phyloP scores from a whole-genome alignment of 768 basidiomycete genomes.

The Chiua virens region DNA sequence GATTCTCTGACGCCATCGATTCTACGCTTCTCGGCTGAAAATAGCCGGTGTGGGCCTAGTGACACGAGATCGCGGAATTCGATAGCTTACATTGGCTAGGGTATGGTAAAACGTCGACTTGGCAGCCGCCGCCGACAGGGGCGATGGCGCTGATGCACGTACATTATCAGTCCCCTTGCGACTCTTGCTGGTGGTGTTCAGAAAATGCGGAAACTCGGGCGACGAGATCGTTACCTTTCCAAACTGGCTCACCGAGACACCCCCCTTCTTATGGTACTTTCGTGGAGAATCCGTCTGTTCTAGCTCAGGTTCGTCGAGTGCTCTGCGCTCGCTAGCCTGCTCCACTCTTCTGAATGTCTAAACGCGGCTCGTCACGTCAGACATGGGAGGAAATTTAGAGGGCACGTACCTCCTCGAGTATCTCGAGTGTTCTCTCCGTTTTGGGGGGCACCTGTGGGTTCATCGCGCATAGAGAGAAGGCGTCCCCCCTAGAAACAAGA shows the following conservation, averaged over 20 bases:
- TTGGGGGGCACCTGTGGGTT: not conserved
- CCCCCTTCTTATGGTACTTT: constrained; percentile 44
- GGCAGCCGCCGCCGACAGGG: constrained; percentile 41
- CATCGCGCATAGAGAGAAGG: not conserved
- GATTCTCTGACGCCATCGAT: constrained; percentile 42
- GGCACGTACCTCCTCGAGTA: constrained; percentile 30
- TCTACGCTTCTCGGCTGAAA: constrained; percentile 44
- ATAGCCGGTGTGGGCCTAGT: constrained; percentile 7
- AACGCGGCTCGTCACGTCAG: not conserved
- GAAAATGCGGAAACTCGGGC: not conserved
- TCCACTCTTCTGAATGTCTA: constrained; percentile 63
- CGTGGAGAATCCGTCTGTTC: constrained; percentile 17
- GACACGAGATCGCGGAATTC: constrained; percentile 2
- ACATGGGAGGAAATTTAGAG: not conserved
- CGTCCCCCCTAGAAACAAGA: not conserved
- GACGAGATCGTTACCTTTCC: constrained; percentile 47
- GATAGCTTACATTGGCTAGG: constrained; percentile 39
- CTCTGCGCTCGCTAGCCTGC: constrained; percentile 53
- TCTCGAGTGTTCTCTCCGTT: constrained; percentile 26
- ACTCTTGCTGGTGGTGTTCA: constrained; percentile 16
- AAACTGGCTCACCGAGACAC: constrained; percentile 59
- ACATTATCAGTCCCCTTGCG: constrained; percentile 24
- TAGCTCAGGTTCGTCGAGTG: constrained; percentile 33
- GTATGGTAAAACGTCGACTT: constrained; percentile 49
- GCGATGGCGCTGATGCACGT: constrained; percentile 27